Evolutionary conservation across 164 flowering plant genomes (phyloP).

Genomic region (Piper longum): DNA sequence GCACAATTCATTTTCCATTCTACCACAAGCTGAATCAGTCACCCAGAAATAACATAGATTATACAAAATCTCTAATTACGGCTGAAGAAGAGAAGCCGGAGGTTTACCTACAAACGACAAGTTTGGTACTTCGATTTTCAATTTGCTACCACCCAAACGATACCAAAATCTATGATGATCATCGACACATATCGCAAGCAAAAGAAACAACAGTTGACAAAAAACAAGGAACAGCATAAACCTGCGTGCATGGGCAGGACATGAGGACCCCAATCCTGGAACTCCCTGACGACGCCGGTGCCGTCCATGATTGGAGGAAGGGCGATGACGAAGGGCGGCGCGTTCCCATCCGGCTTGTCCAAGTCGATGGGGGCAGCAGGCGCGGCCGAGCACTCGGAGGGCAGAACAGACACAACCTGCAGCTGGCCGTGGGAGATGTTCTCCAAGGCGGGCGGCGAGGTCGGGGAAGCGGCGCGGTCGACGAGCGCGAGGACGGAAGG

Average conservation of each 20-base stretch:
- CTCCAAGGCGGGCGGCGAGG: slow-evolving; percentile 31
- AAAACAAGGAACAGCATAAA: slow-evolving; percentile 2
- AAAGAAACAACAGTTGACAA: not conserved
- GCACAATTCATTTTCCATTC: no score
- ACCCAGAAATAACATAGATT: no score
- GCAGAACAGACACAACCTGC: slow-evolving; percentile 67
- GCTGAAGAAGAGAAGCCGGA: no score
- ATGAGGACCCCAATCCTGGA: slow-evolving; percentile 34
- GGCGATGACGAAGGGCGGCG: slow-evolving; percentile 34
- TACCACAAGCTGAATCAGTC: no score
- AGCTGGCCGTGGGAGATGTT: slow-evolving; percentile 86
- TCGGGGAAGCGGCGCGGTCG: slow-evolving; percentile 18
- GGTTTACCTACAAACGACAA: no score
- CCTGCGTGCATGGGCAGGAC: slow-evolving; percentile 92
- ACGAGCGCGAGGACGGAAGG: slow-evolving; percentile 49
- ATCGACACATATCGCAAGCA: not conserved
- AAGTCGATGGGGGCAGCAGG: slow-evolving; percentile 17
- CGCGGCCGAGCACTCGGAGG: slow-evolving; percentile 34
- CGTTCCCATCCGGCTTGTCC: slow-evolving; percentile 24
- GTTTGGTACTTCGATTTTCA: no score
- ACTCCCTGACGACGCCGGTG: slow-evolving; percentile 53
- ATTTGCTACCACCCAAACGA: no score
- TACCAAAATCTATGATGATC: no score
- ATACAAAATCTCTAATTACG: no score
- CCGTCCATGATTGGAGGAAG: slow-evolving; percentile 78